These are phyloP conservation scores for Salvia splendens DNA, from an alignment of 257 asterid genomes.

Conservation along the genomic window DNA sequence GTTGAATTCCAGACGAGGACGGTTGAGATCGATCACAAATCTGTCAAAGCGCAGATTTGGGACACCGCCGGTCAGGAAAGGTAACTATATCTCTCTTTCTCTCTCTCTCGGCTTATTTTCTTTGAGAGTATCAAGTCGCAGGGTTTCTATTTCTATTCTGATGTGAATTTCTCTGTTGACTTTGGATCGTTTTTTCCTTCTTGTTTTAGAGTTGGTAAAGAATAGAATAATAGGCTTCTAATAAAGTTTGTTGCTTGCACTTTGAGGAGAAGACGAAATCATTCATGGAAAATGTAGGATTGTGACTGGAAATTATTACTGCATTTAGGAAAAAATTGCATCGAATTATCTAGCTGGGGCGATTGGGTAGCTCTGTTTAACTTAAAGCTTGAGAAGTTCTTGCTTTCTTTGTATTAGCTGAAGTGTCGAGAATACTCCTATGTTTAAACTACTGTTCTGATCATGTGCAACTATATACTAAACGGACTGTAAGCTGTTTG, in stretches of 20 bases:
- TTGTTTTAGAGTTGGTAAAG: not conserved
- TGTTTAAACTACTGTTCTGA: not conserved
- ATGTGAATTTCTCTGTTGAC: not conserved
- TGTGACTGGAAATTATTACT: not conserved
- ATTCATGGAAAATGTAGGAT: constrained; percentile 14
- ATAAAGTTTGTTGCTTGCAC: not conserved
- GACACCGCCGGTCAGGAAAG: constrained; percentile 93
- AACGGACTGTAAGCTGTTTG: not conserved
- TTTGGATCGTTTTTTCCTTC: not conserved
- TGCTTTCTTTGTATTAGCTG: not conserved
- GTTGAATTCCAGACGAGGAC: constrained; percentile 85
- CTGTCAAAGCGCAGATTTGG: constrained; percentile 89
- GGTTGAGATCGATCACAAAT: constrained; percentile 57
- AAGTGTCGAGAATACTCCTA: not conserved
- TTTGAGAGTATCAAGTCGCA: not conserved
- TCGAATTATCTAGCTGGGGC: not conserved
- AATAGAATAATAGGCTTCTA: not conserved
- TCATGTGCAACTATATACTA: not conserved
- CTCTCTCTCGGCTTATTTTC: not conserved
- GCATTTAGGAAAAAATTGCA: not conserved
- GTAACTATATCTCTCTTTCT: constrained; percentile 30
- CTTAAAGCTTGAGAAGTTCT: not conserved
- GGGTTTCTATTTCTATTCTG: not conserved
- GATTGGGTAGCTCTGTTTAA: not conserved
- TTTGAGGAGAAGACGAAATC: not conserved